Base-by-base conservation (phyloP, 345 rosid species). In the Camelina neglecta region DNA sequence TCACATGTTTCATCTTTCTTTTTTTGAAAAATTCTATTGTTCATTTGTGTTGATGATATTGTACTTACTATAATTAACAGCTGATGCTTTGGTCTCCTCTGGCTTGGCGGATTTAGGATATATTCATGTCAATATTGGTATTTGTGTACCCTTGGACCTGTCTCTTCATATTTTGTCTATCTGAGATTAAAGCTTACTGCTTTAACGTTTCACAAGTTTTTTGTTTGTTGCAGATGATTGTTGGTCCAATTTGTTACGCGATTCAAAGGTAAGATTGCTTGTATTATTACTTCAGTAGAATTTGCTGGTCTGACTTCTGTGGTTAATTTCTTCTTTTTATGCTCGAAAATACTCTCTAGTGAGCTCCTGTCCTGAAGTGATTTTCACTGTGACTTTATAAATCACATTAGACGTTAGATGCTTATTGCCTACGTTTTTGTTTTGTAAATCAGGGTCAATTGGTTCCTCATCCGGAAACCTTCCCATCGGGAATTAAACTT, bases 81-180 rank as follows among this genome's bases (percentile, higher is more conserved):
- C 94, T 77, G 96, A 92, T 76, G 97, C 99, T 10, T 89, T 95
- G 67, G 38, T 92, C 68, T 90, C 97, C 24, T 85, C 96, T 12
- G 99, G 99, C 70, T 81, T 95, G 86, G 96, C 99, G 65, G 87
- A 87, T 68, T 83, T 95, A 76, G 99, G 99, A 65, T 95, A 95
- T 75, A 78, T 74, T 7, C 81, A 89, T 79, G 83, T 95, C 64
- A 95, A 95, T 79, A 95, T 95, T 71, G 99, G 97, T 95, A 88
- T 21, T 58, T 48, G 8, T 48, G 8, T 57, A 29, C 72, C 63
- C 65, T 55, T 63, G 36, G 6, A 63, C 64, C 38, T 71, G 29
- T 15, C 49, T 70, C 63, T 38, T 59, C 39, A 23, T 18, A 59
- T 62, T 11, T 21, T 39, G 2, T 75, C 9, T 16, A 44, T 80